A percentile compares a stretch with the other conserved stretches of the same genome.
phyloP scores from a whole-genome alignment of 192 early-diverging fungal species.

The Lobulomyces angularis region DNA sequence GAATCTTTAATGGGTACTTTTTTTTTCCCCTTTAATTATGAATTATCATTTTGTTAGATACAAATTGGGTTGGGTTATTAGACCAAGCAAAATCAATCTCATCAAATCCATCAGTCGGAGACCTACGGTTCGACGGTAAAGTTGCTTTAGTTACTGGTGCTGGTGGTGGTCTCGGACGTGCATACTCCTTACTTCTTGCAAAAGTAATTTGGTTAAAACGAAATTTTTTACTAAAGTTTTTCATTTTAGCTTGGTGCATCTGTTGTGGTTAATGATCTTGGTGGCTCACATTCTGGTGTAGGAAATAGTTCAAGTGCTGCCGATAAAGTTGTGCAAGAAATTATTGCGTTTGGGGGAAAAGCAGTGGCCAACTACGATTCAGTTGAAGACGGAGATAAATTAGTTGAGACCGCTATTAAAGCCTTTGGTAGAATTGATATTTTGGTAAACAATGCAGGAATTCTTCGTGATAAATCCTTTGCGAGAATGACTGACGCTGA shows the following conservation, averaged over 20 bases:
- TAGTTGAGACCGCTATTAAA: conserved; percentile 82
- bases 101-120: conserved; percentile 40
- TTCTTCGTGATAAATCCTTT: conserved; percentile 92
- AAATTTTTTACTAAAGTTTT: background rate
- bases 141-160: conserved; percentile 86
- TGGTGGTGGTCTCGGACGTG: conserved; percentile 83
- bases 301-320: conserved; percentile 27
- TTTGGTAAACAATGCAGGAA: conserved; percentile 95
- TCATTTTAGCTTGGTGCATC: conserved; percentile 53
- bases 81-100: conserved; percentile 60
- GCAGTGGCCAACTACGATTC: conserved; percentile 85
- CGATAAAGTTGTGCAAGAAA: conserved; percentile 75
- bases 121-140: conserved; percentile 58
- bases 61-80: conserved; percentile 67
- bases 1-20: conserved; percentile 47
- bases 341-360: conserved; percentile 65
- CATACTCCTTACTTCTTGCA: conserved; percentile 73
- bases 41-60: too few relatives aligned
- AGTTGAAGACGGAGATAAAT: conserved; percentile 90
- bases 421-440: conserved; percentile 57
- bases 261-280: conserved; percentile 91
- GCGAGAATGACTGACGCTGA: conserved; percentile 77
- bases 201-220: conserved; percentile 24
- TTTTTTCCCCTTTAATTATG: too few relatives aligned
- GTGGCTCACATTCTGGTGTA: conserved; percentile 31